Evolutionary conservation across 1,284 basidiomycete species (phyloP).

Genomic region (Porogramme epimiltina): DNA sequence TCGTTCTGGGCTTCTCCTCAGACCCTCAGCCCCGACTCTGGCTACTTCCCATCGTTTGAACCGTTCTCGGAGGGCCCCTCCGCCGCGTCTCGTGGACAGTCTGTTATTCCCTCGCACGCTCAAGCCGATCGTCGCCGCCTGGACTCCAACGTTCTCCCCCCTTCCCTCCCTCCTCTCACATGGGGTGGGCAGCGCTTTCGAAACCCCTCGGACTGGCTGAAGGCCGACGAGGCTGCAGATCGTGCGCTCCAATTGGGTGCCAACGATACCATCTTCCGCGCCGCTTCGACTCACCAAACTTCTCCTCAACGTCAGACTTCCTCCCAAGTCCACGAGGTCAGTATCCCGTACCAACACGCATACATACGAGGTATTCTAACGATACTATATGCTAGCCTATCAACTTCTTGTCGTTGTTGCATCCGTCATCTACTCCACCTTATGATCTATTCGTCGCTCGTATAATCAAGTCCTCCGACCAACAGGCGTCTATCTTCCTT

Average conservation of each 20-base stretch:
- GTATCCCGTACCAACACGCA: neutral
- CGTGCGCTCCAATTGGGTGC: conserved; percentile 14
- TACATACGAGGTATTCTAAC: neutral
- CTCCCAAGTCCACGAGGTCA: conserved; percentile 40
- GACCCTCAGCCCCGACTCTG: conserved; percentile 33
- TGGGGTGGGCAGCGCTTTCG: conserved; percentile 31
- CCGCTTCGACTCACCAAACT: conserved; percentile 19
- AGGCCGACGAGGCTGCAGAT: conserved; percentile 31
- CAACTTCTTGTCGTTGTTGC: conserved; percentile 80
- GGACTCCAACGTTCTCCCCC: conserved; percentile 20
- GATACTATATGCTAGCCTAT: conserved; percentile 56
- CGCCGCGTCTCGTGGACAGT: conserved; percentile 34
- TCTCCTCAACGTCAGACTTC: conserved; percentile 19
- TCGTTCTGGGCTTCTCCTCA: conserved; percentile 29
- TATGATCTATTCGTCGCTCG: conserved; percentile 78
- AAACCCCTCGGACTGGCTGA: conserved; percentile 35
- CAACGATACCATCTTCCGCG: conserved; percentile 22
- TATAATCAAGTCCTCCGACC: conserved; percentile 84
- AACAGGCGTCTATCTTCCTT: conserved; percentile 85
- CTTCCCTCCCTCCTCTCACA: conserved; percentile 22
- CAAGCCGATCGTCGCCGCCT: conserved; percentile 23
- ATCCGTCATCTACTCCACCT: conserved; percentile 79
- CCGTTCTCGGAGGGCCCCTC: conserved; percentile 46
- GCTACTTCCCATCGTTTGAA: conserved; percentile 50
- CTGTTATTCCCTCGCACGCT: conserved; percentile 36